Evolutionary conservation across 202 grass and related monocot genomes (phyloP), one percentile per base, ranked within the genome.

Genomic region (Panicum hallii): DNA sequence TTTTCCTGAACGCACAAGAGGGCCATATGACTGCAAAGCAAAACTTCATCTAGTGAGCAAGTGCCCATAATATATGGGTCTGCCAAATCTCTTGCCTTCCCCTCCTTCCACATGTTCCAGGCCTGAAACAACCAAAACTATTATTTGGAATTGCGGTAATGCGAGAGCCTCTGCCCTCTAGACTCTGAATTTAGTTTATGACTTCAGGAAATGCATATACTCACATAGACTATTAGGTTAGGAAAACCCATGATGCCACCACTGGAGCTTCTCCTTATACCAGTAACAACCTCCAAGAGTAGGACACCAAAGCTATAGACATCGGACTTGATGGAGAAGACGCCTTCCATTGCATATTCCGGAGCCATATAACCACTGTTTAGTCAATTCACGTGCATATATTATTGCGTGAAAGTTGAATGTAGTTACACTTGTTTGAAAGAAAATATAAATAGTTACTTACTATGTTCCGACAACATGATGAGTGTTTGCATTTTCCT

Each of bases 311-410:
- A 91, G 54, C 89, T 91, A 30, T 91, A 94, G 13, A 90, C 79
- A 50, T 94, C 92, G 0, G 87, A 95, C 75, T 92, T 95, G 4
- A 86, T 70, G 0, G 88, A 92, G 34, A 92, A 86, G 5, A 58
- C 23, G 6, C 88, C 87, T 40, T 60, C 86, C 83, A 82, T 82
- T 1, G 84, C 80, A 17, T 88, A 95, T 45, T 94, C 84, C 6
- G 89, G 92, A 11, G 92, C 89, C 69, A 94, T 87, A n/a, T 94
- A 90, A 4, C 93, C 90, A 82, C 93, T 95, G 5, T 15, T 54
- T 2, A 3, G 63, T 4, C 2, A 64, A 30, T 52, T 40, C 0
- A 28, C 0, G 3, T 47, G 9, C 36, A 57, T 4, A 46, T 9
- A 12, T 72, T 47, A 46, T 58, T 38, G 4, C 13, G 38, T 19